Evolutionary conservation across 345 rosid genomes (phyloP), one percentile per base, ranked within the genome.

Genomic region (Triadica sebifera): DNA sequence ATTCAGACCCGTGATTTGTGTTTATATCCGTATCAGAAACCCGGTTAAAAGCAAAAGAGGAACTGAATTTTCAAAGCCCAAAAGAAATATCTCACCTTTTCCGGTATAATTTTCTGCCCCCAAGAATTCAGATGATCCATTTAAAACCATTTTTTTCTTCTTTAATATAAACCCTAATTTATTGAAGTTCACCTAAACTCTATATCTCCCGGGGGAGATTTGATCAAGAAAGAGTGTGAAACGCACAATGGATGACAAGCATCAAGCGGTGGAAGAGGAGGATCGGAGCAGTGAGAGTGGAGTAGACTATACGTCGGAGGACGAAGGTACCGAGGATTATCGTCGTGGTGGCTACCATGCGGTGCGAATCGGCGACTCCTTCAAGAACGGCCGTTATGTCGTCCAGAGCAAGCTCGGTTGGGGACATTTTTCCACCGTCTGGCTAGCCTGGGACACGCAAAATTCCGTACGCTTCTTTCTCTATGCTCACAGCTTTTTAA

Each of bases 401-500:
- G 92, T 90, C 24, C 92, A 88, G 80, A 76, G 85, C 62, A 88
- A 90, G 81, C 94, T 90, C 47, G 94, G 91, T 9, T 90, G 94
- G 94, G 94, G 94, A 34, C 91, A 90, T 81, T 90, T 90, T 87
- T 90, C 94, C 59, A 90, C 94, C 67, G 94, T 90, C 65, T 90
- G 94, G 94, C 94, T 90, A 69, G 89, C 88, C 58, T 90, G 92
- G 92, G 94, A 88, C 76, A 82, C 88, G 17, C 86, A 70, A 0
- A 79, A 76, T 24, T 80, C 86, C 5, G 94, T 90, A 84, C 37
- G 60, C 53, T 53, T 63, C 46, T 55, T 13, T 56, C 45, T 57
- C 7, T 46, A 8, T 1, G 37, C 11, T 1, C 1, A 2, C 38
- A 43, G 0, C 24, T 71, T 56, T n/a, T 20, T 20, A 34, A 12